Base-by-base conservation (phyloP, 75 land plant species). In the Pinus taeda region DNA sequence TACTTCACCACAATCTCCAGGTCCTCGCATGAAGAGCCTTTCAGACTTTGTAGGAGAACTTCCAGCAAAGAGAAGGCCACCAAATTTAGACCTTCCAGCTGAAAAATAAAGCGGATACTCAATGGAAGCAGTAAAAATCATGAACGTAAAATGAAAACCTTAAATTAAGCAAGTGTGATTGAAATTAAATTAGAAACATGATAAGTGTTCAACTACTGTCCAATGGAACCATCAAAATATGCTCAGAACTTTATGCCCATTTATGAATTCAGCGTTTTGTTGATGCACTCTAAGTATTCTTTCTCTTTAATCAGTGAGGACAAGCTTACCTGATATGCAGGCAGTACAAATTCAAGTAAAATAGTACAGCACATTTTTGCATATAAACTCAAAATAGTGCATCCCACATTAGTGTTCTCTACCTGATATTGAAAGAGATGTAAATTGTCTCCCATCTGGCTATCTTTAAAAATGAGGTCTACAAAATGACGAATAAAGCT, bases 1-100 rank as follows among this genome's bases (percentile, higher is more conserved):
- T 81, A 96, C 90, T 81, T 95, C 99, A 14, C 99, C 99, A 83
- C 95, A 91, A 26, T 97, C 99, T 37, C 93, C 95, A 81, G 99
- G 97, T 57, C 99, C 99, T 85, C 87, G 90, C 99, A 96, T 96
- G 78, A 86, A 84, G 59, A 96, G 83, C 53, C 53, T 8, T 8
- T 45, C 53, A 8, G 53, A 45, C 11, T 45, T 45, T 45, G 53
- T 45, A 7, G 83, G 56, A 59, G 80, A 66, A 29, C 85, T 76
- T 42, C 85, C 81, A 53, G 83, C 61, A 45, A 85, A 83, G 30
- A 95, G 78, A 73, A 96, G 90, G 78, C 96, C 86, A 2, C 94
- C 91, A 71, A 96, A 83, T 58, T 88, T 78, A 76, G 88, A 83
- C 26, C n/a, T 58, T 74, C 75, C 75, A 74, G 57, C 75, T 73